Evolutionary conservation across 1,284 basidiomycete species (phyloP).

Genomic region (Rhodotorula sp.): DNA sequence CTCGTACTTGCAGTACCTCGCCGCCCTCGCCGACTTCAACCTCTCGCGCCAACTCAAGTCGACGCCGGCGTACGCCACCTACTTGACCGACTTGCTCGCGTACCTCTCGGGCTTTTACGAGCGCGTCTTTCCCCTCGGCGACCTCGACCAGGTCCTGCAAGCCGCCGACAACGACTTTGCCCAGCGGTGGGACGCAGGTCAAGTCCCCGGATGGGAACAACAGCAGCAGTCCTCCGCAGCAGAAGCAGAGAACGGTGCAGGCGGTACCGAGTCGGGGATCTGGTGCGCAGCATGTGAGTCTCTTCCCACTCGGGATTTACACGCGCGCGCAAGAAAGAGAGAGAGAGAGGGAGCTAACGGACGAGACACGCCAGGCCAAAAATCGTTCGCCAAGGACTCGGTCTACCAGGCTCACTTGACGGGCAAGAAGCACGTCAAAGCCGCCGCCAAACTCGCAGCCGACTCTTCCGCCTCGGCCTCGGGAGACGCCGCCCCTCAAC

Average conservation of each 20-base stretch:
- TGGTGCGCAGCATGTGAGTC: conserved; percentile 93
- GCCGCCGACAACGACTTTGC: conserved; percentile 70
- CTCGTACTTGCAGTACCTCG: conserved; percentile 87
- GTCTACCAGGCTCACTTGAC: conserved; percentile 95
- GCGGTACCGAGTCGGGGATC: conserved; percentile 61
- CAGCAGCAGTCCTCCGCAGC: conserved; percentile 55
- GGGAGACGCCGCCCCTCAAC: too few relatives aligned
- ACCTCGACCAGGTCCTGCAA: conserved; percentile 68
- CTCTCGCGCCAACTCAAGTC: conserved; percentile 37
- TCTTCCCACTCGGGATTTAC: too few relatives aligned
- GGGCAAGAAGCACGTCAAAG: conserved; percentile 92
- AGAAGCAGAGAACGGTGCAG: conserved; percentile 44
- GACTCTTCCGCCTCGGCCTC: conserved; percentile 17
- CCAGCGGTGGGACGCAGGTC: conserved; percentile 71
- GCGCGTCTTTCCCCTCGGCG: conserved; percentile 80
- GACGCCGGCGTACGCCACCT: conserved; percentile 56
- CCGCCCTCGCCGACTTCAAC: conserved; percentile 23
- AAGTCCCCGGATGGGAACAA: conserved; percentile 68
- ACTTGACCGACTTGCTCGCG: conserved; percentile 73
- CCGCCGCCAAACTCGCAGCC: conserved; percentile 62
- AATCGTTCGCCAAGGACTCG: conserved; percentile 91
- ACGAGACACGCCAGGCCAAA: conserved; percentile 63
- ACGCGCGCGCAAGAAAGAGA: background rate
- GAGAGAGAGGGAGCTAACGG: too few relatives aligned
- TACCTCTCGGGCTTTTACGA: conserved; percentile 80